phyloP scores from a whole-genome alignment of 192 early-diverging fungal genomes.

The Mortierella antarctica region DNA sequence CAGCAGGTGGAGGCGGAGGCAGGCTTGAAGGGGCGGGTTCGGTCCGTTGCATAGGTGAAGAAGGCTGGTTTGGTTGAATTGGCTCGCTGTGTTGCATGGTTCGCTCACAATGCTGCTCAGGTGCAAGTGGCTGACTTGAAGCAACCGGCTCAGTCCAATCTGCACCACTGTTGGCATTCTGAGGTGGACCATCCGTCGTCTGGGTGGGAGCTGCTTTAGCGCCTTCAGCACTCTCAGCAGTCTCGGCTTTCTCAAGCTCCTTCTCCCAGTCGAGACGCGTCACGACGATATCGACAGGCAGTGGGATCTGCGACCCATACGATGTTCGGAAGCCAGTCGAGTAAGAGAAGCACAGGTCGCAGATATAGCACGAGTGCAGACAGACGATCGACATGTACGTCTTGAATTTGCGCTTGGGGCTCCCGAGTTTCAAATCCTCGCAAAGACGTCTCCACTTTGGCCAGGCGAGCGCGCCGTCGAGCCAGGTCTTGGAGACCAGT shows the following conservation, averaged over 20 bases:
- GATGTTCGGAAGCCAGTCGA: neutral
- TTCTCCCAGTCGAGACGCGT: neutral
- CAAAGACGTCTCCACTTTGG: constrained; percentile 6
- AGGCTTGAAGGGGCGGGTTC: too few relatives aligned
- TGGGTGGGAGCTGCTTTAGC: neutral
- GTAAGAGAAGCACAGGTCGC: constrained; percentile 17
- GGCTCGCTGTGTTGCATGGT: too few relatives aligned
- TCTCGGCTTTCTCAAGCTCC: neutral
- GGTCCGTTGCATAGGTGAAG: too few relatives aligned
- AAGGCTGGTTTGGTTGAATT: too few relatives aligned
- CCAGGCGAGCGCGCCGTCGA: constrained; percentile 8
- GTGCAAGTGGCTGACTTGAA: too few relatives aligned
- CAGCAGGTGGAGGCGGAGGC: too few relatives aligned
- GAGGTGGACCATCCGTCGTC: neutral
- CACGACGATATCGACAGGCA: constrained; percentile 4
- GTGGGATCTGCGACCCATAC: constrained; percentile 12
- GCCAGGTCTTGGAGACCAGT: constrained; percentile 14
- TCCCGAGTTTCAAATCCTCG: neutral
- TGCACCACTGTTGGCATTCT: too few relatives aligned
- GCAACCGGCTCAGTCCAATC: too few relatives aligned
- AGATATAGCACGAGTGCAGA: constrained; percentile 14
- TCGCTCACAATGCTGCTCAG: too few relatives aligned
- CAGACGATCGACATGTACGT: constrained; percentile 23
- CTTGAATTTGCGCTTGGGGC: constrained; percentile 6
- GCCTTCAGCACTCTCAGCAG: neutral